Evolutionary conservation across 345 rosid species (phyloP), one percentile per base, ranked within the genome.

Genomic region (Durio zibethinus): DNA sequence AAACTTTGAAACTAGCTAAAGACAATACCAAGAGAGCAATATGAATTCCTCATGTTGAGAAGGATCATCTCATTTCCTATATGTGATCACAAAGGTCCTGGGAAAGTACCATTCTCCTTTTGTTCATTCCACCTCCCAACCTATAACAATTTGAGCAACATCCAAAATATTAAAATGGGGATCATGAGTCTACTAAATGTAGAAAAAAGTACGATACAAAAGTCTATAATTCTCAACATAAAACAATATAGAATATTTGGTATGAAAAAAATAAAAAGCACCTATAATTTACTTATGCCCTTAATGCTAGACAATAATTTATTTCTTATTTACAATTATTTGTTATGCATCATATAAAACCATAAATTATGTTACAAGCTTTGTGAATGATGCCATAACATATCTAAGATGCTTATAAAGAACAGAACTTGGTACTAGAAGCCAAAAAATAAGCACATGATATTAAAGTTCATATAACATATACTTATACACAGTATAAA

Each of bases 111-210:
- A 2, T 81, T 90, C 80, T 88, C 96, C 85, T 96, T 88, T 82
- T 93, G 97, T 82, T 93, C 97, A 62, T 93, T 91, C 97, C 97
- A 93, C 82, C 62, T 91, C 27, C 88, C 93, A 40, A 93, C 84
- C 97, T 93, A 82, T 65, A 74, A 9, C 50, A 77, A 60, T n/a
- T n/a, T 54, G 10, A 61, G 36, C 33, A 74, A 3, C n/a, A 36
- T 23, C 2, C 33, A 35, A 6, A 23, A 77, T 16, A 27, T 59
- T 20, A 29, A 27, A 4, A n/a, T n/a, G n/a, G n/a, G 57, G 56
- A 76, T 12, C 48, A 57, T 4, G 0, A n/a, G 38, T 63, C n/a
- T n/a, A n/a, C n/a, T n/a, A n/a, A n/a, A n/a, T n/a, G 42, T 14
- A 25, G 56, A 7, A 25, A 43, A 45, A 0, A 33, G 11, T n/a